A percentile compares a stretch with the other conserved stretches of the same genome.
These are phyloP conservation scores for Geranomyces michiganensis DNA, from an alignment of 192 early-diverging fungal genomes.

Conservation along the genomic window DNA sequence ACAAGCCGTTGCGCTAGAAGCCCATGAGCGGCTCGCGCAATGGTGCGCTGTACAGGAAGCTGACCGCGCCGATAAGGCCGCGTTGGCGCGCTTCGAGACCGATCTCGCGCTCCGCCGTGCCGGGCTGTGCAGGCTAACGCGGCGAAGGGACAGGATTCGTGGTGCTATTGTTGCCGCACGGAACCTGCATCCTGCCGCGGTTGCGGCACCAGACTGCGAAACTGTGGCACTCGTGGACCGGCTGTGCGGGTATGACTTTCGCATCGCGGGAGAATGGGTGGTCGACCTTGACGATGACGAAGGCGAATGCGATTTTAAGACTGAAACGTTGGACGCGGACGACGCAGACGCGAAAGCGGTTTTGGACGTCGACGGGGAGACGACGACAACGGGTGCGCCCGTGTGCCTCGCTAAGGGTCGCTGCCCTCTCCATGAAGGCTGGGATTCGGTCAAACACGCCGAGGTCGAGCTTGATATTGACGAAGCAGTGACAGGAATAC, in stretches of 20 bases:
- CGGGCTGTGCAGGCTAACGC: neutral
- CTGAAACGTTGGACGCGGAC: neutral
- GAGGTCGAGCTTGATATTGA: conserved; percentile 30
- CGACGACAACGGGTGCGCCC: neutral
- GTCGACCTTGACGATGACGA: conserved; percentile 12
- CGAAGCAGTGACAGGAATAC: too few relatives aligned
- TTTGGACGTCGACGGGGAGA: neutral
- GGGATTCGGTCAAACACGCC: conserved; percentile 33
- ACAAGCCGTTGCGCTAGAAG: neutral
- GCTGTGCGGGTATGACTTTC: conserved; percentile 28
- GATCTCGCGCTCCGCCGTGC: neutral
- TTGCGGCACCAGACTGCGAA: neutral
- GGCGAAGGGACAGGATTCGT: conserved; percentile 24
- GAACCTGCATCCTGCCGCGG: neutral
- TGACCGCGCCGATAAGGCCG: neutral
- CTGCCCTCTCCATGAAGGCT: conserved; percentile 36
- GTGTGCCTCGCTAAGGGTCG: conserved; percentile 10
- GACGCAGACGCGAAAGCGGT: neutral
- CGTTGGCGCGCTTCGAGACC: neutral
- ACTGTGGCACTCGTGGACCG: neutral
- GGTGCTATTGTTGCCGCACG: neutral
- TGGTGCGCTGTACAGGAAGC: neutral
- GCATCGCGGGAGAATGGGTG: conserved; percentile 33
- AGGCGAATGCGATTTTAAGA: neutral
- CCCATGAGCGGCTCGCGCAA: neutral